phyloP scores from a whole-genome alignment of 345 rosid genomes.

The Gossypium longicalyx region DNA sequence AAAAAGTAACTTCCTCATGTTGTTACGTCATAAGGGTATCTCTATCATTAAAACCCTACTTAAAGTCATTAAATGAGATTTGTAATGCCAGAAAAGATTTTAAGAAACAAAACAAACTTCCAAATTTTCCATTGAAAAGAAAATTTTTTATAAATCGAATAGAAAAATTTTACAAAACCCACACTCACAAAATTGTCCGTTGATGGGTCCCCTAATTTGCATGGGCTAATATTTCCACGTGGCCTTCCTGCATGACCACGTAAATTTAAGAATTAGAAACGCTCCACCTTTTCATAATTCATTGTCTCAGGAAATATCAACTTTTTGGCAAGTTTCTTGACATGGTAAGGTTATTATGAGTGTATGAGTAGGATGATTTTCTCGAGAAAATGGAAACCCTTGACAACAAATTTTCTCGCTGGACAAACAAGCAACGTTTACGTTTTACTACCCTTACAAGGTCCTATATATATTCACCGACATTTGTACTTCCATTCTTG shows the following conservation, averaged over 20 bases:
- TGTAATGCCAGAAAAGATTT: not conserved
- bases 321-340: not conserved
- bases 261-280: not conserved
- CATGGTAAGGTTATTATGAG: conserved; percentile 1
- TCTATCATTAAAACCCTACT: not conserved
- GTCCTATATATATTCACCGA: not conserved
- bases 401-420: not conserved
- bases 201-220: conserved; percentile 14
- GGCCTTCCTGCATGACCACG: conserved; percentile 19
- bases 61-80: not conserved
- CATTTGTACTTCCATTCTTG: not conserved
- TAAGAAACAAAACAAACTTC: not conserved
- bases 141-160: not conserved
- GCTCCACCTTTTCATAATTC: not conserved
- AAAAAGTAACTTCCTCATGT: not conserved
- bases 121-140: not conserved
- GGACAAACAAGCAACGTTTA: not conserved
- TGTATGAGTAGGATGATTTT: conserved; percentile 10
- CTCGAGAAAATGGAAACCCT: not conserved
- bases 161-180: not conserved
- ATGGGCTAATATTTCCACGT: conserved; percentile 19
- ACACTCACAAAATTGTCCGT: not conserved
- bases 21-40: not conserved
- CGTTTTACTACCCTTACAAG: not conserved
- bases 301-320: not conserved